Percentiles rank a stretch among this genome's conserved stretches.
These are phyloP conservation scores for Chlorella sp. DNA, from an alignment of 139 green algal genomes.

Conservation along the genomic window DNA sequence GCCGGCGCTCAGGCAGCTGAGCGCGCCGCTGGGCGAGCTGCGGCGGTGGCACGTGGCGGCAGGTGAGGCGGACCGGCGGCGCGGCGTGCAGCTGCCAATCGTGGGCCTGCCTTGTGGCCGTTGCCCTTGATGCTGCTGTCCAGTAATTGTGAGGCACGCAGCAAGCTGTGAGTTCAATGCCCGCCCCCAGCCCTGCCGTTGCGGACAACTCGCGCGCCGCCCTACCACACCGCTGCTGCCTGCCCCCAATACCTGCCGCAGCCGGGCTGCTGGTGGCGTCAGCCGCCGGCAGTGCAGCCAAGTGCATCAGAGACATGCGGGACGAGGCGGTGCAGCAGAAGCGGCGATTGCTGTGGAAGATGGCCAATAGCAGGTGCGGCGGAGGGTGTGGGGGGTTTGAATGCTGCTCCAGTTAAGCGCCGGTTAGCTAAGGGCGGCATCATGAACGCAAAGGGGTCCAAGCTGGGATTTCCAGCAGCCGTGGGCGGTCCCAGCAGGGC, in stretches of 20 bases:
- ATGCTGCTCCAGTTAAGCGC: too few species aligned
- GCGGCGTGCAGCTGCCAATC: too few species aligned
- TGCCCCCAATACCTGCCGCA: conserved; percentile 6
- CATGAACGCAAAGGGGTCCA: too few species aligned
- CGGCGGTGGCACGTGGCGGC: conserved; percentile 73
- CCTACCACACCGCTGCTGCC: background rate
- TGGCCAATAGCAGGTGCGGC: conserved; percentile 6
- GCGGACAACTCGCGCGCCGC: too few species aligned
- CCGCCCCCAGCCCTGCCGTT: too few species aligned
- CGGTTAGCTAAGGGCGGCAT: too few species aligned
- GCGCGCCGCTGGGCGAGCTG: conserved; percentile 47
- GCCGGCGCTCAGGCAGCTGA: conserved; percentile 38
- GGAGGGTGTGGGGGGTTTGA: too few species aligned
- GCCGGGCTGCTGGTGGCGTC: conserved; percentile 38
- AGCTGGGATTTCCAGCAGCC: too few species aligned
- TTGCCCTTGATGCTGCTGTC: background rate
- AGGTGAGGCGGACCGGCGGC: conserved; percentile 53
- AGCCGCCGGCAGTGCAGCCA: conserved; percentile 21
- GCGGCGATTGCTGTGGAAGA: conserved; percentile 41
- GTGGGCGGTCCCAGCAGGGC: too few species aligned
- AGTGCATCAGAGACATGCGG: conserved; percentile 42
- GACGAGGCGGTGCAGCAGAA: conserved; percentile 50
- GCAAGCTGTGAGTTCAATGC: too few species aligned
- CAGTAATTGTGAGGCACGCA: too few species aligned
- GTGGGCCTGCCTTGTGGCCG: background rate